Evolutionary conservation across 495 filamentous ascomycete genomes (phyloP), one percentile per base, ranked within the genome.

Genomic region (Pseudoneurospora amorphoporcata): DNA sequence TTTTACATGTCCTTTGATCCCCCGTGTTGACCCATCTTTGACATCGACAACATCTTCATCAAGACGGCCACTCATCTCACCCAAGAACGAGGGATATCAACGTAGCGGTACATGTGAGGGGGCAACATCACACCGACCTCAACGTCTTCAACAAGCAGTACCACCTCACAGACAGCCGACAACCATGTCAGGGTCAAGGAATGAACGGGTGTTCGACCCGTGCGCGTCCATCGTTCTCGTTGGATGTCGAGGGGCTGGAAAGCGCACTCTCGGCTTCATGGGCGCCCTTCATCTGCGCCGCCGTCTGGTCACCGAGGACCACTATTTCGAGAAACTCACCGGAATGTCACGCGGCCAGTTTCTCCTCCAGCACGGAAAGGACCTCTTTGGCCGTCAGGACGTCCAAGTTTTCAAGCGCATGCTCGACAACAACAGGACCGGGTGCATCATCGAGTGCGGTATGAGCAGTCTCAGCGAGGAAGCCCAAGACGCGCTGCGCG

Each of bases 251-350:
- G 91, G 92, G 4, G 90, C 90, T 6, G 92, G 92, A 16, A 94
- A 94, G 78, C 89, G 91, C 6, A 92, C 90, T 19, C 84, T 95
- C 12, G 92, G 90, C 2, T 89, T 94, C 74, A 92, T 95, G 68
- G 88, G 90, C n/a, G 90, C 91, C 4, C 90, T 90, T 29, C 86
- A 89, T 73, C 89, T 91, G 17, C 87, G 88, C 16, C 86, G 91
- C 14, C 87, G 90, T 32, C 84, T 94, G 32, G 88, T 93, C 68
- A 92, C 92, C 71, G 87, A 88, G 69, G 91, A 94, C 76, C 85
- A 87, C 73, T 88, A 87, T 70, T 94, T 94, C 73, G 87, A 90
- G 53, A 87, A 91, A 68, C 81, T 84, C 1, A 91, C 89, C 1
- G 90, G 92, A 7, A 83, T 87, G 72, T 88, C 88, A 12, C 84